These are phyloP conservation scores for Botrytis elliptica DNA, from an alignment of 2,329 filamentous ascomycete genomes.

Conservation along the genomic window DNA sequence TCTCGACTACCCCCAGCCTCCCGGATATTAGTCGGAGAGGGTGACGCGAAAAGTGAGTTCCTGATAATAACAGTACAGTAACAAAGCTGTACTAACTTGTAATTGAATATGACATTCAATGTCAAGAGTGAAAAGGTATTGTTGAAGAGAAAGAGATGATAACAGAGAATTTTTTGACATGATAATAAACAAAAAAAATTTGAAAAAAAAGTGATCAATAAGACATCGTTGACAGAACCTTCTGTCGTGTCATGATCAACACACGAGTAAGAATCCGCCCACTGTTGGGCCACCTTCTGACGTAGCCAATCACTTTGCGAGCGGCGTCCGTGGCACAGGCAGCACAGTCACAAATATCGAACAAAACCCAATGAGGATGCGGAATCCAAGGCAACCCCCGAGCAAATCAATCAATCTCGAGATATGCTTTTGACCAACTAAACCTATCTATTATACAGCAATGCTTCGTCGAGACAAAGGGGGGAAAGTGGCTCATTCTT, in stretches of 20 bases:
- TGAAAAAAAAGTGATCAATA: conserved; percentile 20
- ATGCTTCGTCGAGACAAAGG: conserved; percentile 25
- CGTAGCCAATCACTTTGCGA: conserved; percentile 26
- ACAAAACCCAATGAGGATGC: conserved; percentile 30
- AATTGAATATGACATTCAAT: conserved; percentile 8
- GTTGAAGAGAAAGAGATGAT: conserved; percentile 8
- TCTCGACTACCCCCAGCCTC: conserved; percentile 18
- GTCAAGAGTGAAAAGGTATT: conserved; percentile 7
- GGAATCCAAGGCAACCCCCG: conserved; percentile 22
- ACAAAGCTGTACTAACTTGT: conserved; percentile 9
- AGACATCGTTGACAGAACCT: conserved; percentile 25
- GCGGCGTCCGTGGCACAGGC: conserved; percentile 30
- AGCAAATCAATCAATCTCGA: conserved; percentile 24
- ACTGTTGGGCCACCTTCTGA: conserved; percentile 19
- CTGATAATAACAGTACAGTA: conserved; percentile 9
- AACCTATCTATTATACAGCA: conserved; percentile 39
- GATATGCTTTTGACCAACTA: conserved; percentile 32
- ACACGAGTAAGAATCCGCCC: conserved; percentile 24
- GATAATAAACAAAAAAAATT: neutral
- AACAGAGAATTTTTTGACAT: neutral
- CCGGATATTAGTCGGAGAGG: conserved; percentile 22
- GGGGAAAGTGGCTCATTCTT: conserved; percentile 29
- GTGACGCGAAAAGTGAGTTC: conserved; percentile 13
- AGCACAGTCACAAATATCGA: conserved; percentile 35
- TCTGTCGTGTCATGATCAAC: conserved; percentile 32